Base-by-base conservation (phyloP, 768 basidiomycete genomes). In the Auricularia cornea region DNA sequence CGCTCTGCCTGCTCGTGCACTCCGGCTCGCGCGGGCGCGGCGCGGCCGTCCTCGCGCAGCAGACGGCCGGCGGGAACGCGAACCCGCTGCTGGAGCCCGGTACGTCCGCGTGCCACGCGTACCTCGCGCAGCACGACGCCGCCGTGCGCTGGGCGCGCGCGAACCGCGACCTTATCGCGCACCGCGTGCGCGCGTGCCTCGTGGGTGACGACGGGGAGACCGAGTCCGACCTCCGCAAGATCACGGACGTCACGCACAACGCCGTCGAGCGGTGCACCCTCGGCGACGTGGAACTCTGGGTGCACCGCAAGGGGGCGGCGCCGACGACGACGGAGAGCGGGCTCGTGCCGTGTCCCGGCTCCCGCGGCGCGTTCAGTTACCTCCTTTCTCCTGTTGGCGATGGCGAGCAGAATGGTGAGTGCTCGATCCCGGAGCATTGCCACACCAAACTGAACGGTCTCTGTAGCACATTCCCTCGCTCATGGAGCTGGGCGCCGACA, bases 291-390 rank as follows among this genome's bases (percentile, higher is more conserved):
- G 51, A 52, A 3, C 63, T 75, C 44, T 78, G 76, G 75, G 63
- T 78, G 1, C 76, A 78, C 62, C 65, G 76, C n/a, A 76, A 78
- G 66, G 76, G 76, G 11, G 76, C 76, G 8, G 78, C 76, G 26
- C 78, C 76, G 16, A n/a, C 54, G 14, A 26, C 23, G 26, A 26
- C 28, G 3, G 23, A 20, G 30, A 31, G 70, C 72, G 2, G 73
- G 75, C 61, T 75, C 40, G 72, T 68, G 11, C 75, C 75, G 28
- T 77, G 75, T 68, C 77, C 78, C 12, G 77, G 78, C n/a, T 77
- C 72, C 62, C 71, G 77, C 16, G 78, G 77, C 11, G 70, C 74
- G 60, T 76, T 73, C 60, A 75, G 72, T 26, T 78, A 71, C 72
- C 63, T 77, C 23, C 70, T 78, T 2, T 67, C 69, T 57, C 74